phyloP scores from a whole-genome alignment of 2,329 filamentous ascomycete genomes.

The Triangularia verruculosa region DNA sequence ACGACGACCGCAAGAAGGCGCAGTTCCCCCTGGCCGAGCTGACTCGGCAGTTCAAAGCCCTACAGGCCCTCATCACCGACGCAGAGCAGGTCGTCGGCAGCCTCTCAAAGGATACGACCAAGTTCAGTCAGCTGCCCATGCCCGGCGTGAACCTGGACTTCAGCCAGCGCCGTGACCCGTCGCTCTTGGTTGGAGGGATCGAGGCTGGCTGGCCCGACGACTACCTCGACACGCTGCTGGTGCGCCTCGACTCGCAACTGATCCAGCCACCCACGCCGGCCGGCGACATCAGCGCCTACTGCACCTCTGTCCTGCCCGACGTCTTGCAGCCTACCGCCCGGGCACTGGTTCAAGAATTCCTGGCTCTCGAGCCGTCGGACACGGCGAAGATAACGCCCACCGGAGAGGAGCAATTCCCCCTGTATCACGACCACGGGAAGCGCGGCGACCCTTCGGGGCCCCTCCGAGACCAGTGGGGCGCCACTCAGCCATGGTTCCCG shows the following conservation, averaged over 20 bases:
- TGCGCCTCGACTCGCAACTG: conserved; percentile 26
- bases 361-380: not conserved
- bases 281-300: not conserved
- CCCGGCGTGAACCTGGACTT: conserved; percentile 8
- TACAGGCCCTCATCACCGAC: not conserved
- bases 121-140: conserved; percentile 22
- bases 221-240: conserved; percentile 17
- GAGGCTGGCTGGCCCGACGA: not conserved
- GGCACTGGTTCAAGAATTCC: not conserved
- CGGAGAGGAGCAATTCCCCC: not conserved
- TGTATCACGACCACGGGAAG: conserved; percentile 24
- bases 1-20: not conserved
- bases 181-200: not conserved
- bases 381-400: not conserved
- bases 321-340: not conserved
- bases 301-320: not conserved
- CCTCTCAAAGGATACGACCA: conserved; percentile 9
- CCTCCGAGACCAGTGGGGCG: conserved; percentile 31
- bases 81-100: not conserved
- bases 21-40: not conserved
- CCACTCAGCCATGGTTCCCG: conserved; percentile 40
- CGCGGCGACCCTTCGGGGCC: conserved; percentile 11
- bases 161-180: not conserved
- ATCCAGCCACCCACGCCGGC: not conserved
- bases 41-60: not conserved